A percentile compares a stretch with the other conserved stretches of the same genome.
Conservation (phyloP, 2,329 filamentous ascomycete species). For the Fusarium anguioides region DNA sequence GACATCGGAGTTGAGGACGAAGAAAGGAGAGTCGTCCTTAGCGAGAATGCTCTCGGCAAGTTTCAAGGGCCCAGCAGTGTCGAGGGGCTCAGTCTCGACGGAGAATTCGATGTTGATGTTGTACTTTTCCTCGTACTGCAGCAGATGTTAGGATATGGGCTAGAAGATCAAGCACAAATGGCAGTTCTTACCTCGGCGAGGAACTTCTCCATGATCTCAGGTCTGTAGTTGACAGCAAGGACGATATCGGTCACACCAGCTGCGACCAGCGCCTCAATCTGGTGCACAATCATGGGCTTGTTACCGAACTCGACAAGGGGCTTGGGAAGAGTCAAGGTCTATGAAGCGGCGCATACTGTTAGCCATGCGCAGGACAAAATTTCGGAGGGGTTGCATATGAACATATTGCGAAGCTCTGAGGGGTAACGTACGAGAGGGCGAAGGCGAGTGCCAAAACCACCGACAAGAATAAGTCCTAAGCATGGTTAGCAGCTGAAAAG, state of each 20-base stretch:
- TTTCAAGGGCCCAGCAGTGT: slow-evolving; percentile 95
- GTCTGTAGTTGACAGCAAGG: slow-evolving; percentile 97
- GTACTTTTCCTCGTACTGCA: slow-evolving; percentile 87
- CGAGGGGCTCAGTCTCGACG: slow-evolving; percentile 93
- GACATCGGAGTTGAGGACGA: slow-evolving; percentile 97
- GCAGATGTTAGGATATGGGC: slow-evolving; percentile 13
- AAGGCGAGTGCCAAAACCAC: slow-evolving; percentile 97
- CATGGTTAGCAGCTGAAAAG: slow-evolving; percentile 32
- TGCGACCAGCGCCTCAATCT: slow-evolving; percentile 92
- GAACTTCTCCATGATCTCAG: slow-evolving; percentile 96
- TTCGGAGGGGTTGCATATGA: slow-evolving; percentile 19
- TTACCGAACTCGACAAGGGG: slow-evolving; percentile 98
- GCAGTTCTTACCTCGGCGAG: slow-evolving; percentile 77
- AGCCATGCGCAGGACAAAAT: slow-evolving; percentile 21
- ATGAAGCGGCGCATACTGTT: slow-evolving; percentile 39
- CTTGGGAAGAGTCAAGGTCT: slow-evolving; percentile 97
- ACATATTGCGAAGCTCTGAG: slow-evolving; percentile 26
- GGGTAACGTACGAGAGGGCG: slow-evolving; percentile 83
- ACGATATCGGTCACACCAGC: slow-evolving; percentile 98
- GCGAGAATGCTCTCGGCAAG: slow-evolving; percentile 90
- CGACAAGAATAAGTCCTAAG: slow-evolving; percentile 97
- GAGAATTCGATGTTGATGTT: slow-evolving; percentile 97
- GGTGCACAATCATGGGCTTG: slow-evolving; percentile 99
- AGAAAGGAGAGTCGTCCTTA: slow-evolving; percentile 95
- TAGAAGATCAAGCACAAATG: background rate